These are phyloP conservation scores for Rhizopogon vinicolor DNA, from an alignment of 768 basidiomycete species.

Conservation along the genomic window DNA sequence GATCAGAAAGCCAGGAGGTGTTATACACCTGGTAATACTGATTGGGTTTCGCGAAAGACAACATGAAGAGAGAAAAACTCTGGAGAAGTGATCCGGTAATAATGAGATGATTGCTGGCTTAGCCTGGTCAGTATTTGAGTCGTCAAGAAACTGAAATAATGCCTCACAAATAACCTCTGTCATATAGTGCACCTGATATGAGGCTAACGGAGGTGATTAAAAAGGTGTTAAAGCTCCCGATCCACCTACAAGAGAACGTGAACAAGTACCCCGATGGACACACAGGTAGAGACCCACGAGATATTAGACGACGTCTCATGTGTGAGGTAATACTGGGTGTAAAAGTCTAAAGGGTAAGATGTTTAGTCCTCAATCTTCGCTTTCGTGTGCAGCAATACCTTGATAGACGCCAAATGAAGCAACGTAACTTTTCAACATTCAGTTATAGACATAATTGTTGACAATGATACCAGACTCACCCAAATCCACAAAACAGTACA, in stretches of 20 bases:
- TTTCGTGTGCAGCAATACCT: conserved; percentile 13
- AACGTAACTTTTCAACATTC: conserved; percentile 20
- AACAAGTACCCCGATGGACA: too few relatives aligned
- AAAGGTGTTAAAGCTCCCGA: conserved; percentile 45
- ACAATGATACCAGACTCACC: conserved; percentile 8
- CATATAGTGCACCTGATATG: conserved; percentile 41
- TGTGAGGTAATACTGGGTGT: conserved; percentile 30
- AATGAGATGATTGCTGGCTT: conserved; percentile 1
- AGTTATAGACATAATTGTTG: not conserved
- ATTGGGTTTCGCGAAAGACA: conserved; percentile 37
- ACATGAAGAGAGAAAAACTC: conserved; percentile 30
- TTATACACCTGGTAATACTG: conserved; percentile 36
- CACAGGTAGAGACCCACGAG: conserved; percentile 22
- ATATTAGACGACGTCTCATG: conserved; percentile 30
- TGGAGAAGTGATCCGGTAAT: conserved; percentile 14
- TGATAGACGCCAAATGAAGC: conserved; percentile 38
- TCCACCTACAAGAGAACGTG: conserved; percentile 24
- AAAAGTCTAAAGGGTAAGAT: conserved; percentile 28
- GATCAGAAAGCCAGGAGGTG: conserved; percentile 3
- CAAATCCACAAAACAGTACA: conserved; percentile 29
- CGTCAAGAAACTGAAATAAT: not conserved
- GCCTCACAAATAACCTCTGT: conserved; percentile 47
- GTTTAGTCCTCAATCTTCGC: not conserved
- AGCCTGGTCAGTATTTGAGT: not conserved
- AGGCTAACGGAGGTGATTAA: conserved; percentile 33